phyloP scores from a whole-genome alignment of 331 rosid species.

The Pyracantha coccinea region DNA sequence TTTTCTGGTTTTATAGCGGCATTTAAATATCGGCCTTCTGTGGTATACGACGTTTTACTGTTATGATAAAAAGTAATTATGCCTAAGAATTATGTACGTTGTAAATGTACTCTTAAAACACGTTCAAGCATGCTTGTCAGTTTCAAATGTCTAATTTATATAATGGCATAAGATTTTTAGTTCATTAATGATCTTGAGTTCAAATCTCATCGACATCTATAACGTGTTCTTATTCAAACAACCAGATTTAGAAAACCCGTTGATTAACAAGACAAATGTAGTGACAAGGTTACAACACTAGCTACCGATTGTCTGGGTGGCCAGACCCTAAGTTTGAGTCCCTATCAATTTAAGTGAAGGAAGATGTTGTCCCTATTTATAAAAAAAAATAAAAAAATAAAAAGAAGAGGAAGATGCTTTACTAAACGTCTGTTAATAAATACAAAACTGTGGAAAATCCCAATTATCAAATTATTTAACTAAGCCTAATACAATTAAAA shows the following conservation, averaged over 20 bases:
- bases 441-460: conserved; percentile 6
- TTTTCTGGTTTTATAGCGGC: too few species aligned
- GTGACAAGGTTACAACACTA: background rate
- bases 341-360: background rate
- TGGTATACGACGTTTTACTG: too few species aligned
- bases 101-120: too few species aligned
- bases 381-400: too few species aligned
- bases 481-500: background rate
- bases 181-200: too few species aligned
- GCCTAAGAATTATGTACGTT: too few species aligned
- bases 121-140: background rate
- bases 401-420: background rate
- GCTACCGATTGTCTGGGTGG: conserved; percentile 4
- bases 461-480: background rate
- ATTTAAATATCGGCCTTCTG: too few species aligned
- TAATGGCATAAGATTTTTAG: too few species aligned
- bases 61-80: too few species aligned
- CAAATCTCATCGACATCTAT: background rate
- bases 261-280: background rate
- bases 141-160: background rate
- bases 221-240: background rate
- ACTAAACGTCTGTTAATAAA: background rate
- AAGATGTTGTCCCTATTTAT: background rate
- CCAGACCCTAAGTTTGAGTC: background rate
- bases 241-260: background rate